Base-by-base conservation (phyloP, 2,329 filamentous ascomycete genomes). In the Aschersonia sp. region DNA sequence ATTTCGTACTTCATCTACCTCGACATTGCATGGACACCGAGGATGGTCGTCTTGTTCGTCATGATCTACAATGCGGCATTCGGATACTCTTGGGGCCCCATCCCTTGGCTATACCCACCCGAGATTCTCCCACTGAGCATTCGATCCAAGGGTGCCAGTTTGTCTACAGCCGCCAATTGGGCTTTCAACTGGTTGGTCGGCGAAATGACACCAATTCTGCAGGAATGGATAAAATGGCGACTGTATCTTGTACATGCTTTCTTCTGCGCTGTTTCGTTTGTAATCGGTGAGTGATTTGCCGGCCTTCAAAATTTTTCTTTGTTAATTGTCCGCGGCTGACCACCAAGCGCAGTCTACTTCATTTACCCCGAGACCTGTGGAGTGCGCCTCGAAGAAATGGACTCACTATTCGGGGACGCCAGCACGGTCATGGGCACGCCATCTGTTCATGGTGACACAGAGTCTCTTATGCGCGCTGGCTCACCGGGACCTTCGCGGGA, bases 1-100 rank as follows among this genome's bases (percentile, higher is more conserved):
- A 95, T 98, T 52, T 94, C 90, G 0, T 97, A 96, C 69, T 97
- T 95, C 68, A 85, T 96, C 58, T 94, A 84, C 67, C 78, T 97
- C 53, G 84, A 96, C 58, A 77, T 95, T 45, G 67, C 65, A 43
- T 73, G 75, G 57, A 97, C 92, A 2, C 88, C 85, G 4, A 84
- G 77, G 6, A 67, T 95, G 61, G 92, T 96, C 3, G 92, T 97
- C 45, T 66, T 94, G 46, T 94, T 94, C 59, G 92, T 98, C 60
- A 95, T 97, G 85, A 83, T 96, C 45, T 98, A 97, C 69, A 98
- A 98, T 59, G 92, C 90, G 5, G 85, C 92, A 6, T 98, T 97
- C 63, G 92, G 92, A 44, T 94, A 89, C 60, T 79, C 76, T 12
- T 98, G 92, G 92, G 92, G 92, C 14, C 92, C 92, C 1, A 94